Conservation (phyloP, 257 asterid species). For the Lycium barbarum region DNA sequence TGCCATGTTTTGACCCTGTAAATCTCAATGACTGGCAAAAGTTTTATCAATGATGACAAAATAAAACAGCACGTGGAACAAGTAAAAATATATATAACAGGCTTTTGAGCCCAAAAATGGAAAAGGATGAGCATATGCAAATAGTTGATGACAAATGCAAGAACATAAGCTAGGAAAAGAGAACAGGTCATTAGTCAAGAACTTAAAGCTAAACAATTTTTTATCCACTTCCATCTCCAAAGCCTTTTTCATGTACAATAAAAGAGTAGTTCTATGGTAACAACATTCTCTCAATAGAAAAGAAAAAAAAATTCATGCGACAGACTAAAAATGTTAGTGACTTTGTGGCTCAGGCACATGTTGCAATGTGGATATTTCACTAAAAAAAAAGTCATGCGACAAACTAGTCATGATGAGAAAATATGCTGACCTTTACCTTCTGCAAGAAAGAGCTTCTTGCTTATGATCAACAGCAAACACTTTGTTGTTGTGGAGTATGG, state of each 20-base stretch:
- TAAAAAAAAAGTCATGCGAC: neutral
- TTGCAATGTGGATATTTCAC: too few relatives aligned
- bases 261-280: neutral
- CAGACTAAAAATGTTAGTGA: neutral
- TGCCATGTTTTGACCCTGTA: constrained; percentile 56
- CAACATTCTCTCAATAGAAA: constrained; percentile 3
- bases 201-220: neutral
- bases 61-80: neutral
- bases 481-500: neutral
- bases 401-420: constrained; percentile 2
- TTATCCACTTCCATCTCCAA: neutral
- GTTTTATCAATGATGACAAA: constrained; percentile 24
- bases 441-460: neutral
- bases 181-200: constrained; percentile 16
- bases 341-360: too few relatives aligned
- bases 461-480: neutral
- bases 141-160: neutral
- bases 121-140: neutral
- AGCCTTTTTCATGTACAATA: neutral
- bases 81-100: constrained; percentile 9
- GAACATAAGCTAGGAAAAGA: neutral
- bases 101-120: constrained; percentile 26
- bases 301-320: neutral
- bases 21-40: constrained; percentile 53
- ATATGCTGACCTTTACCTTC: neutral